Evolutionary conservation across 2,329 filamentous ascomycete species (phyloP), one percentile per base, ranked within the genome.

Genomic region (Stagonosporopsis chrysanthemi): DNA sequence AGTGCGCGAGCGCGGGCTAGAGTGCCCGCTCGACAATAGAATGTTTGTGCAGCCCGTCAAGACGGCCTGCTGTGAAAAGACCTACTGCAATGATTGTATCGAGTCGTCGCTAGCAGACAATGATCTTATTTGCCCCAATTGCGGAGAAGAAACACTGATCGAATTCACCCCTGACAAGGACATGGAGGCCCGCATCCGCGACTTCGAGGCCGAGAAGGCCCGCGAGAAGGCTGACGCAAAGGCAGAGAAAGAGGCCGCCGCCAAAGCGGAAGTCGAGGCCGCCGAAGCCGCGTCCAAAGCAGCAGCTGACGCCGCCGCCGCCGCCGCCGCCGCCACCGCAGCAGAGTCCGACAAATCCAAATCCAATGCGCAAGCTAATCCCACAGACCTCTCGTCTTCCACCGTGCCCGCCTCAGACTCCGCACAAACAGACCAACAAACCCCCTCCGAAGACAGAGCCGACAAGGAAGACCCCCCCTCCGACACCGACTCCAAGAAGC

Each of bases 1-100:
- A 76, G 81, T 97, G 69, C 89, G 92, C 79, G 90, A 95, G 77
- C 89, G 86, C 71, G 94, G 94, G 66, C 83, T 99, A 75, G 90
- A 95, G 79, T 99, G 95, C 83, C 86, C 92, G 65, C 90, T 98
- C 84, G 95, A 98, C 87, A 96, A 96, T 81, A 93, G 91, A 79
- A 89, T 97, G 86, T 97, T 98, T 81, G 89, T 96, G 88, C 92
- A 97, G 78, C 94, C 95, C 85, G 95, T 96, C 85, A 96, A 97
- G 86, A 98, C 95, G 75, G 94, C 95, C 67, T 99, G 95, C 86
- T 99, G 95, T 84, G 87, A 90, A 81, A 96, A 90, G 86, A 97
- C 93, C 75, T 99, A 96, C 84, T 99, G 95, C 85, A 95, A 95
- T 86, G 92, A 97, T 78, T 99, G 95, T 89, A 97, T 99, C 81